Conservation (phyloP, 139 green algal genomes). For the Choricystis sp. region DNA sequence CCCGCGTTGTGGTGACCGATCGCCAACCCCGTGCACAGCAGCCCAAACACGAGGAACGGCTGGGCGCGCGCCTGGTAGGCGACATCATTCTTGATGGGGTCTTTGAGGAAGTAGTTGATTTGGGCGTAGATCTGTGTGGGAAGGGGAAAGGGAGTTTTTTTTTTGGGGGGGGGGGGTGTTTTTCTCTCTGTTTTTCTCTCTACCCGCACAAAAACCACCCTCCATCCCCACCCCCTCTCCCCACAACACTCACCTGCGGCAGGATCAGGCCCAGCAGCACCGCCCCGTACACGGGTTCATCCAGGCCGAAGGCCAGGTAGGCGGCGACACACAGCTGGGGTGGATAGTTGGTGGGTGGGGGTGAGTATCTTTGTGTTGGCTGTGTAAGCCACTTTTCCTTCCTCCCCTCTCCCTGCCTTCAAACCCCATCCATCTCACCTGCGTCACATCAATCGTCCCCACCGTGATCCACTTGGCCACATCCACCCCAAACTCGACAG, state of each 20-base stretch:
- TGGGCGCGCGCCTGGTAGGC: slow-evolving; percentile 66
- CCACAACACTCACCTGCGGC: slow-evolving; percentile 46
- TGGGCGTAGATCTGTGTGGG: slow-evolving; percentile 75
- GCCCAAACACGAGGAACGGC: slow-evolving; percentile 95
- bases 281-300: slow-evolving; percentile 66
- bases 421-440: slow-evolving; percentile 28
- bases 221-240: not conserved
- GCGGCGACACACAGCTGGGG: slow-evolving; percentile 46
- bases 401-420: not conserved
- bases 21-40: slow-evolving; percentile 85
- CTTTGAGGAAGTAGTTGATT: slow-evolving; percentile 88
- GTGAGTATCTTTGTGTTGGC: not conserved
- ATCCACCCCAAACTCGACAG: slow-evolving; percentile 93
- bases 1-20: slow-evolving; percentile 44
- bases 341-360: too few relatives aligned
- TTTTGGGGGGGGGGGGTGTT: too few relatives aligned
- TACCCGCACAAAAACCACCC: too few relatives aligned
- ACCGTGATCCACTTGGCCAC: slow-evolving; percentile 97
- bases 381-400: not conserved
- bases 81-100: slow-evolving; percentile 96
- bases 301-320: slow-evolving; percentile 67
- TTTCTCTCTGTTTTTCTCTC: too few relatives aligned
- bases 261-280: slow-evolving; percentile 83
- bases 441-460: slow-evolving; percentile 81
- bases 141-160: too few relatives aligned